A percentile compares a stretch with the other conserved stretches of the same genome.
Conservation (phyloP, 352 stramenopile genomes). For the Phytopythium delawarense region DNA sequence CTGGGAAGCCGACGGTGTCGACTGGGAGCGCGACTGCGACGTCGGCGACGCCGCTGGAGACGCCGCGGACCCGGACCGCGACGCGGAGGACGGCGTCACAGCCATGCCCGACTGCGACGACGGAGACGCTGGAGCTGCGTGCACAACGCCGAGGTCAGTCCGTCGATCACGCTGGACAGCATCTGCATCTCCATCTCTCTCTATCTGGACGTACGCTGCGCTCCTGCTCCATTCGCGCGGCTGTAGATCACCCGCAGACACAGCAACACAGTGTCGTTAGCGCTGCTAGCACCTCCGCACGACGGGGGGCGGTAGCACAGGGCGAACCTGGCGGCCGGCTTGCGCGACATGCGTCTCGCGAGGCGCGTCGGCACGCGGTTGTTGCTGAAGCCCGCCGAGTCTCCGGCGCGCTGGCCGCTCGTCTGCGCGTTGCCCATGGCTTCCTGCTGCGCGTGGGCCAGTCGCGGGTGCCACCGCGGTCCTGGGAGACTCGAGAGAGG, state of each 20-base stretch:
- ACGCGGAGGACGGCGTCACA: not conserved
- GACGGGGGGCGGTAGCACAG: not conserved
- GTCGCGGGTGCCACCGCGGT: not conserved
- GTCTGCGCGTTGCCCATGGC: conserved; percentile 7
- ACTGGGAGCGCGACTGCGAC: conserved; percentile 2
- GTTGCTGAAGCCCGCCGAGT: not conserved
- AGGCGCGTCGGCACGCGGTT: conserved; percentile 6
- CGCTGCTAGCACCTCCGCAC: too few relatives aligned
- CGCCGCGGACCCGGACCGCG: not conserved
- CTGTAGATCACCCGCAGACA: not conserved
- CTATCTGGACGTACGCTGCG: not conserved
- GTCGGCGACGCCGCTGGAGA: conserved; percentile 1
- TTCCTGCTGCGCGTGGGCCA: not conserved
- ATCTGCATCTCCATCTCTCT: not conserved
- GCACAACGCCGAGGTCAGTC: not conserved
- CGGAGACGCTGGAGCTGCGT: not conserved
- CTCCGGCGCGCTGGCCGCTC: not conserved
- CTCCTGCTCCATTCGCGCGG: not conserved
- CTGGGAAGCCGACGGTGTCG: not conserved
- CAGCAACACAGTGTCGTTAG: not conserved
- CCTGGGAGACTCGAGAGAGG: not conserved
- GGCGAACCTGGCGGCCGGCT: not conserved
- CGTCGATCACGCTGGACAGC: not conserved
- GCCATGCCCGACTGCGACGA: not conserved
- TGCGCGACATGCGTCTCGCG: not conserved